Evolutionary conservation across 208 protist species (phyloP).

Genomic region (Leptomonas pyrrhocoris): DNA sequence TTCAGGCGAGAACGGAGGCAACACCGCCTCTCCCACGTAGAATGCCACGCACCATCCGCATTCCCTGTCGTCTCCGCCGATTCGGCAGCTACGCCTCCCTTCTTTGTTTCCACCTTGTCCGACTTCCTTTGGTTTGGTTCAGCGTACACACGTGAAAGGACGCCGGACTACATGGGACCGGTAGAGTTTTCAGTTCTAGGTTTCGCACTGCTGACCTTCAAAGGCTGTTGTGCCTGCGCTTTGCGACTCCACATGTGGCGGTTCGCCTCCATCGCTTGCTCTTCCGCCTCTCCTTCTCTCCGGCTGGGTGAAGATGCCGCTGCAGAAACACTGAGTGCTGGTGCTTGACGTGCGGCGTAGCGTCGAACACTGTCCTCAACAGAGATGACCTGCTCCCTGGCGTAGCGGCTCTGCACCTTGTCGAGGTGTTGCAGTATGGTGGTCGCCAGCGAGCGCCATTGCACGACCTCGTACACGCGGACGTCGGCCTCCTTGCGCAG

Average conservation of each 20-base stretch:
- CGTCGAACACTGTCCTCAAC: conserved; percentile 24
- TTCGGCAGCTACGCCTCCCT: no score
- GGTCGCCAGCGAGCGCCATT: conserved; percentile 54
- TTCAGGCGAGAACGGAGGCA: no score
- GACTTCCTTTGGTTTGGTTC: no score
- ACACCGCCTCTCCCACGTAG: no score
- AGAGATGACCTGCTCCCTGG: conserved; percentile 5
- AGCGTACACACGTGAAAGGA: no score
- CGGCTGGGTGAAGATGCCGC: neutral
- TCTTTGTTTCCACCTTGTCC: no score
- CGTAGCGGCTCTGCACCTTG: conserved; percentile 6
- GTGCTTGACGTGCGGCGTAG: neutral
- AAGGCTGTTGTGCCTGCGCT: conserved; percentile 3
- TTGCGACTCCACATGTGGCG: conserved; percentile 30
- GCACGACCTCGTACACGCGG: conserved; percentile 23
- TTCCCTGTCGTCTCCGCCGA: no score
- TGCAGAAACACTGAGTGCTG: neutral
- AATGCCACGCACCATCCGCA: no score
- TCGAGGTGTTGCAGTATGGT: conserved; percentile 20
- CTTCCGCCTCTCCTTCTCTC: neutral
- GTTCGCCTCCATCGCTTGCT: conserved; percentile 11
- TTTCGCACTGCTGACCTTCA: neutral
- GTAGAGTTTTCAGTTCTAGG: no score
- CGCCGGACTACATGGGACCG: no score
- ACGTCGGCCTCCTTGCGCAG: conserved; percentile 36